Conservation (phyloP, 176 grass and related monocot genomes). For the Aegilops bicornis region DNA sequence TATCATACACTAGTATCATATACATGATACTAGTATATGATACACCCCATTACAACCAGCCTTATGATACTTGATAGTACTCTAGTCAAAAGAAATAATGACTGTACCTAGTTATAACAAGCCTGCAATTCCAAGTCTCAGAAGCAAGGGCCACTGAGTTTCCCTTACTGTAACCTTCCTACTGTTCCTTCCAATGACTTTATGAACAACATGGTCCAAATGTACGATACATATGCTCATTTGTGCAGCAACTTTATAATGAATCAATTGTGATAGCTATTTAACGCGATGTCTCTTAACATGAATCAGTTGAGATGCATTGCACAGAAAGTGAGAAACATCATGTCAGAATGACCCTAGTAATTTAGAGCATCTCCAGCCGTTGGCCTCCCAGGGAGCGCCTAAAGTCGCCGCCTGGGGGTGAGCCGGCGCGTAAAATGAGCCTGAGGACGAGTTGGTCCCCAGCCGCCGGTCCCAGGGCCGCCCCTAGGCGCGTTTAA, state of each 20-base stretch:
- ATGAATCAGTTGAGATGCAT: not conserved
- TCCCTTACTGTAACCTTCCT: not conserved
- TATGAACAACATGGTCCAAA: not conserved
- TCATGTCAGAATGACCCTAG: not conserved
- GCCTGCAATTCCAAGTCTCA: not conserved
- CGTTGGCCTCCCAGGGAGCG: too few relatives aligned
- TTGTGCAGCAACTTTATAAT: not conserved
- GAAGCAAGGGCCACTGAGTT: not conserved
- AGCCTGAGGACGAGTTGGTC: too few relatives aligned
- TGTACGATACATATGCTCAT: not conserved
- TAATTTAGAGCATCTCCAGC: too few relatives aligned
- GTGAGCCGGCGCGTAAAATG: too few relatives aligned
- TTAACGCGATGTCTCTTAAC: not conserved
- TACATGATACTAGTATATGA: too few relatives aligned
- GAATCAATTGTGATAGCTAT: slow-evolving; percentile 6
- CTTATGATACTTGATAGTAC: too few relatives aligned
- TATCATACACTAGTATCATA: too few relatives aligned
- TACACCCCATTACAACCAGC: too few relatives aligned
- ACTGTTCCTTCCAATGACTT: not conserved
- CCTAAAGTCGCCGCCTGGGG: too few relatives aligned
- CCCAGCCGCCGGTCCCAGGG: too few relatives aligned
- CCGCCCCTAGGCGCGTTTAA: too few relatives aligned
- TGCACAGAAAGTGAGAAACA: not conserved
- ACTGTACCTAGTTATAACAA: not conserved
- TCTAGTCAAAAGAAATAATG: too few relatives aligned